Base-by-base conservation (phyloP, 768 basidiomycete species). In the Mycena leptocephala region DNA sequence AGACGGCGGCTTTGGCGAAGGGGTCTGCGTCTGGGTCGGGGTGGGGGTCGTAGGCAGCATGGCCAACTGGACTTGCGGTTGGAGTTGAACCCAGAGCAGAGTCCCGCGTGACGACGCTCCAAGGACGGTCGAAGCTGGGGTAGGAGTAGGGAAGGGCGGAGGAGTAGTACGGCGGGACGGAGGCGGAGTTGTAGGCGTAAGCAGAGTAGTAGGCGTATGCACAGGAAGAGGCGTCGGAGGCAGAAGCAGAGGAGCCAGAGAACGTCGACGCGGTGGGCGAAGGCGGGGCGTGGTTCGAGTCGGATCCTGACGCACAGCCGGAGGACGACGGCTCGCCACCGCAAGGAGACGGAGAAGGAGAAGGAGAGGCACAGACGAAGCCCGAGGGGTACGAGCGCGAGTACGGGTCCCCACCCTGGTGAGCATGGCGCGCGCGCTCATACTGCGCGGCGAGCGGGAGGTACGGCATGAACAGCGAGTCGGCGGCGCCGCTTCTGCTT, bases 1-100 rank as follows among this genome's bases (percentile, higher is more conserved):
- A 75, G 14, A 83, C 78, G 7, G 63, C 70, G 51, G 78, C 79
- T 18, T 83, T 83, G 1, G 81, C 81, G 33, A 83, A 83, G 0
- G 82, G 82, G 67, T 83, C 82, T 67, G 22, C 51, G 35, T 79
- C 76, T 30, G 71, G 62, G 55, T n/a, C n/a, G n/a, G n/a, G n/a
- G n/a, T n/a, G n/a, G n/a, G n/a, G n/a, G n/a, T n/a, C n/a, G n/a
- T n/a, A n/a, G n/a, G n/a, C n/a, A n/a, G n/a, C n/a, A n/a, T n/a
- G n/a, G n/a, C n/a, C n/a, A n/a, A n/a, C n/a, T n/a, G n/a, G n/a
- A n/a, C n/a, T n/a, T n/a, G n/a, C n/a, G n/a, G n/a, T n/a, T n/a
- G n/a, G n/a, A n/a, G n/a, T n/a, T n/a, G n/a, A n/a, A n/a, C n/a
- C n/a, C n/a, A n/a, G n/a, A n/a, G n/a, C n/a, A n/a, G n/a, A n/a